Base-by-base conservation (phyloP, 108 stramenopile genomes). In the Skeletonema menzelii region DNA sequence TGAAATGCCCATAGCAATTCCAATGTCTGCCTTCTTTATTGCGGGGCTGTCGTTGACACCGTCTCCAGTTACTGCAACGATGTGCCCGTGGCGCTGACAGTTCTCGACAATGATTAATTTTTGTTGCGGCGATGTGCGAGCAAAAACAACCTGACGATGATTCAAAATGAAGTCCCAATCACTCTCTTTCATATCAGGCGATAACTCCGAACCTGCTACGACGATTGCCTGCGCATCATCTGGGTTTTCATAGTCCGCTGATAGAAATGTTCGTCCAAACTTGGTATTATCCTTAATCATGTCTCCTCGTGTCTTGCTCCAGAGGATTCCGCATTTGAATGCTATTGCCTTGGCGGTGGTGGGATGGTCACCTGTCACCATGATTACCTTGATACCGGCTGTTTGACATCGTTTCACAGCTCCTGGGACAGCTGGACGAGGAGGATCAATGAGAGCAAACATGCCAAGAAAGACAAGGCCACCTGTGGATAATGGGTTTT, bases 1-100 rank as follows among this genome's bases (percentile, higher is more conserved):
- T 56, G 87, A 90, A 32, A 97, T 86, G 17, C 98, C 98, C 98
- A 99, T 99, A 27, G 96, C 88, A 19, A 99, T 77, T 26, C 98
- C 98, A 31, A 99, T 95, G 82, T 99, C 94, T 14, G 98, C 98
- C 13, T 95, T 93, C 83, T 97, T 98, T 34, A 99, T 85, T 2
- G 98, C 98, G 1, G 98, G 98, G 4, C 92, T 94, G 67, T 98
- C 98, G 77, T 99, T 99, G 10, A 97, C 97, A 57, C 98, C 98
- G 75, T 99, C 98, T 30, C 98, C 98, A 12, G 98, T 99, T 4
- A 98, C 98, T 40, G 94, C 97, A 27, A 99, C 98, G 49, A 99
- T 97, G 70, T 94, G 87, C 3, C 90, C 90, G 55, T 82, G 88
- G 15, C 86, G 79, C 32, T 73, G 75, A 30, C 86, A 82, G 11